These are phyloP conservation scores for Boletus holoroseus DNA, from an alignment of 1,284 basidiomycete genomes.

Conservation along the genomic window DNA sequence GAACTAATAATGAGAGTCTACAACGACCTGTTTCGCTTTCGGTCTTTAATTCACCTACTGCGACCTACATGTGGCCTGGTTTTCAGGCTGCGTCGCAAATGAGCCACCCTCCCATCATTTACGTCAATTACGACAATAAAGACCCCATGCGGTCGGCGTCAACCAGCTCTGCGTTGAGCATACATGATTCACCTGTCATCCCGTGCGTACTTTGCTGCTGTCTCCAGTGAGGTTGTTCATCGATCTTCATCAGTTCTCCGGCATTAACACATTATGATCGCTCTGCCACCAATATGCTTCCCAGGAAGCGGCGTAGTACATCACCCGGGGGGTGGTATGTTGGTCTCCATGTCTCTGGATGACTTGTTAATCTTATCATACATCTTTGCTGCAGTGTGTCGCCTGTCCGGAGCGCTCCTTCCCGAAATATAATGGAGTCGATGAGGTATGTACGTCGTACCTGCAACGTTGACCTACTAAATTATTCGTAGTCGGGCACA, in stretches of 20 bases:
- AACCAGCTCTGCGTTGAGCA: constrained; percentile 30
- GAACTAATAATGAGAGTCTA: constrained; percentile 23
- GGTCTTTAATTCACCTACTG: constrained; percentile 37
- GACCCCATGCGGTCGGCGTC: constrained; percentile 33
- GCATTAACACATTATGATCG: constrained; percentile 26
- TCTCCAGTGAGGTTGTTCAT: constrained; percentile 15
- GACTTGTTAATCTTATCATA: constrained; percentile 12
- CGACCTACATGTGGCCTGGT: constrained; percentile 39
- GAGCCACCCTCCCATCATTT: constrained; percentile 36
- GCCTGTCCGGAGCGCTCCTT: constrained; percentile 15
- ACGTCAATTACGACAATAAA: constrained; percentile 35
- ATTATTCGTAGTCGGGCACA: constrained; percentile 19
- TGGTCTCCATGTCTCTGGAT: constrained; percentile 1
- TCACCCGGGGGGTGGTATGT: constrained; percentile 31
- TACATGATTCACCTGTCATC: constrained; percentile 27
- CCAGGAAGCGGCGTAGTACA: constrained; percentile 33
- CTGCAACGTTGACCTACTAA: constrained; percentile 11
- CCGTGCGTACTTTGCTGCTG: constrained; percentile 27
- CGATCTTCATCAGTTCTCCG: constrained; percentile 27
- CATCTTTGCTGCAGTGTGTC: constrained; percentile 13
- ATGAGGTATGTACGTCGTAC: constrained; percentile 25
- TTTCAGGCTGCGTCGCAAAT: constrained; percentile 37
- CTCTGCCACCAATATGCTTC: constrained; percentile 29
- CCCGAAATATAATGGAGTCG: constrained; percentile 22
- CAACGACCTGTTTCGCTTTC: constrained; percentile 35